Evolutionary conservation across 345 rosid genomes (phyloP).

Genomic region (Anacardium occidentale): DNA sequence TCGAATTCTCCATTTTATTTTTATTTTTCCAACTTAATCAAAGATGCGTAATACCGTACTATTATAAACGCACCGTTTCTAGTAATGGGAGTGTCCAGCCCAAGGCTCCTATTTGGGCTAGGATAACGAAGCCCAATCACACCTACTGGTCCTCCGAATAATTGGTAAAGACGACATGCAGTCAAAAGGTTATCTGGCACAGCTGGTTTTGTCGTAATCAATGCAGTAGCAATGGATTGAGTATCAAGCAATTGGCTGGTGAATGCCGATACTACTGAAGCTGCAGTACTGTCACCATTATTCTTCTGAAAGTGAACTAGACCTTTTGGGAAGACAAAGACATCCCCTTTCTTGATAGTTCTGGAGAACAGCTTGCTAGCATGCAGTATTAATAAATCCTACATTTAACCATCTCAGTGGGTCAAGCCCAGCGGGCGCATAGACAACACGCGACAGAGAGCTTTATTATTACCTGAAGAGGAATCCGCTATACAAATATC

Average conservation of each 20-base stretch:
- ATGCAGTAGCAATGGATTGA: constrained; percentile 40
- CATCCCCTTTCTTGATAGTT: constrained; percentile 50
- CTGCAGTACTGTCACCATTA: constrained; percentile 40
- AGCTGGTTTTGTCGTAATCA: constrained; percentile 46
- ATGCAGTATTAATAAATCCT: constrained; percentile 61
- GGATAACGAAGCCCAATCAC: too few relatives aligned
- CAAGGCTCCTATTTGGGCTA: too few relatives aligned
- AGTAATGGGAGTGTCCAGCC: background rate
- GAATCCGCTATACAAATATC: constrained; percentile 60
- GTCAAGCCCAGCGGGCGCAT: constrained; percentile 50
- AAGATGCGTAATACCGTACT: background rate
- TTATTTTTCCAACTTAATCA: background rate
- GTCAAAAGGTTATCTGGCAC: constrained; percentile 53
- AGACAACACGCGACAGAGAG: constrained; percentile 59
- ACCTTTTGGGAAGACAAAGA: constrained; percentile 60
- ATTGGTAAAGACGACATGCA: too few relatives aligned
- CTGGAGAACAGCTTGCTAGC: constrained; percentile 51
- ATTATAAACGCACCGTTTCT: background rate
- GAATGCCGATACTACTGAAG: constrained; percentile 50
- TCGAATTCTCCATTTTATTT: constrained; percentile 10
- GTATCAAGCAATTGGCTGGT: constrained; percentile 67
- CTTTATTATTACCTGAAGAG: constrained; percentile 41
- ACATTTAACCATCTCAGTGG: constrained; percentile 64
- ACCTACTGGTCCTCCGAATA: too few relatives aligned
- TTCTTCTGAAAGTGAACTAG: constrained; percentile 68